Evolutionary conservation across 176 grass and related monocot genomes (phyloP), one percentile per base, ranked within the genome.

Genomic region (Paspalum notatum): DNA sequence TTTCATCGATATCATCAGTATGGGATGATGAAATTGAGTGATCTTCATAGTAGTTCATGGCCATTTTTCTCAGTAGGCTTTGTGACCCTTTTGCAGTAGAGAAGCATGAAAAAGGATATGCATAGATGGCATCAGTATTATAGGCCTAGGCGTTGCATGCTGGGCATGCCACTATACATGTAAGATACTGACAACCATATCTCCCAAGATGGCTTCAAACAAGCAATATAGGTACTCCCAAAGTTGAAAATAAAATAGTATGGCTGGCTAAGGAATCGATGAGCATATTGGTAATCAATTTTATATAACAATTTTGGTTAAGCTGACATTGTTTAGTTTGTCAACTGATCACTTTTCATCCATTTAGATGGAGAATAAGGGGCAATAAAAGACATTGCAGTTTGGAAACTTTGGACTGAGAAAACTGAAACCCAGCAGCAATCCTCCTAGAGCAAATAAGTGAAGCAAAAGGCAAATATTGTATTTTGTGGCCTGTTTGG

Each of bases 21-120:
- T 55, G 81, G 45, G 86, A 80, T 80, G 86, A 75, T 55, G 81
- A 84, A 61, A 88, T 62, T 11, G 86, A 80, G 62, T 80, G 45
- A 27, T 80, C 81, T 75, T 84, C 62, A 47, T 84, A 64, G 39
- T 62, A 57, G 81, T 20, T 56, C 48, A 11, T 75, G 62, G 81
- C 13, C 81, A 88, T 88, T 67, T 41, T 80, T 61, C 11, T 2
- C 21, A 24, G 62, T 80, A 81, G 57, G 38, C 32, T 62, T 84
- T 57, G 44, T 45, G 63, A 44, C 21, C 22, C 52, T 68, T 61
- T 62, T 75, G 69, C 76, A 53, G 53, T 66, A 66, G 66, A 62
- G 66, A 20, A 72, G 56, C 50, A 74, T 61, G 60, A 21, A 48
- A 74, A 62, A 27, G 12, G 22, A 78, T 51, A 46, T 41, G 5